These are phyloP conservation scores for Jamesozyma spencerorum DNA, from an alignment of 805 yeast species.

Conservation along the genomic window DNA sequence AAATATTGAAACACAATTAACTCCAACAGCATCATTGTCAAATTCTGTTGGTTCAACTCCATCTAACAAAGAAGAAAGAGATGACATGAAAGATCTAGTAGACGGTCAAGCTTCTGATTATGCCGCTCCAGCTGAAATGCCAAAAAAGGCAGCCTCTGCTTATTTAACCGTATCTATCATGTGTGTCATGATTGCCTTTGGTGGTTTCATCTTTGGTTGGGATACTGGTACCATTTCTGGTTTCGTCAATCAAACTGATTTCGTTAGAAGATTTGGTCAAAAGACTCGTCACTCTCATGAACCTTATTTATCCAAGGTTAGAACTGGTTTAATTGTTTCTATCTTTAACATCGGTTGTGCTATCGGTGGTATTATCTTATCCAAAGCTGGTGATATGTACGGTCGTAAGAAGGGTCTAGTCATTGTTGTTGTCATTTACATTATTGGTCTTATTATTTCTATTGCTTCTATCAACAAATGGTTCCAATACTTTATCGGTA, in stretches of 20 bases:
- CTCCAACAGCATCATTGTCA: too few relatives aligned
- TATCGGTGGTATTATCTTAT: conserved; percentile 55
- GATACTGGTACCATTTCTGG: conserved; percentile 75
- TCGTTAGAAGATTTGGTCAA: conserved; percentile 44
- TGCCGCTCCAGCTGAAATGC: conserved; percentile 12
- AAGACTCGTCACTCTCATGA: conserved; percentile 31
- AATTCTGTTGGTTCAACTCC: too few relatives aligned
- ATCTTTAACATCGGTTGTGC: conserved; percentile 72
- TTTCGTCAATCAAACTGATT: conserved; percentile 56
- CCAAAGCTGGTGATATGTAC: conserved; percentile 50
- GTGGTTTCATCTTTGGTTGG: conserved; percentile 48
- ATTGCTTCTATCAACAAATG: conserved; percentile 45
- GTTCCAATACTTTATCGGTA: conserved; percentile 65
- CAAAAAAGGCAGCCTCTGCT: conserved; percentile 31
- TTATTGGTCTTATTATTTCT: conserved; percentile 60
- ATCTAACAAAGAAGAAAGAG: conserved; percentile 26
- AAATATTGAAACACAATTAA: too few relatives aligned
- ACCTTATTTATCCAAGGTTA: conserved; percentile 34
- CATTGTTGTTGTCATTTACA: conserved; percentile 53
- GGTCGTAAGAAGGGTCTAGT: conserved; percentile 61
- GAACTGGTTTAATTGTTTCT: conserved; percentile 44
- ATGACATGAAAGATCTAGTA: conserved; percentile 15
- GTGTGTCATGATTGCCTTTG: conserved; percentile 28
- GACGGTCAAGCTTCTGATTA: conserved; percentile 1
- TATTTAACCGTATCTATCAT: conserved; percentile 28